phyloP scores from a whole-genome alignment of 805 yeast genomes.

The Candida maesae region DNA sequence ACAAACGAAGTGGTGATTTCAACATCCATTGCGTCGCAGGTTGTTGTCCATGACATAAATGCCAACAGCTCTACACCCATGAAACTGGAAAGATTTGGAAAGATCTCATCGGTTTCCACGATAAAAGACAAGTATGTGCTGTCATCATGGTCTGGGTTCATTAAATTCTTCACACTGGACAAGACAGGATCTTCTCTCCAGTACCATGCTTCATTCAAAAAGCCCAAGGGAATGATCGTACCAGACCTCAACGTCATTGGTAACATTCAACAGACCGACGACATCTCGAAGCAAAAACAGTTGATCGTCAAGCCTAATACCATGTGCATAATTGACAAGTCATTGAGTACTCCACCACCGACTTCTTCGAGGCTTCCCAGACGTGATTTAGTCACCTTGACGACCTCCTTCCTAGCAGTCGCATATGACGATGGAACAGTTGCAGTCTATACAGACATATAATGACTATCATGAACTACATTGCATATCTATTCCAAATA shows the following conservation, averaged over 20 bases:
- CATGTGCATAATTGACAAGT: slow-evolving; percentile 18
- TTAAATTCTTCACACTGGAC: slow-evolving; percentile 31
- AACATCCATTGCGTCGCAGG: slow-evolving; percentile 46
- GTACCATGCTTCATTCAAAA: slow-evolving; percentile 22
- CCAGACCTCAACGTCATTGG: slow-evolving; percentile 27
- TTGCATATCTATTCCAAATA: no score
- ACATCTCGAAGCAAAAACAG: slow-evolving; percentile 23
- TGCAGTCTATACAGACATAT: slow-evolving; percentile 31
- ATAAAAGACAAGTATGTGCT: slow-evolving; percentile 27
- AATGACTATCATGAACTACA: neutral
- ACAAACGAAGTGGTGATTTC: slow-evolving; percentile 30
- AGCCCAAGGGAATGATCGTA: slow-evolving; percentile 24
- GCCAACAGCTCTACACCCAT: slow-evolving; percentile 1
- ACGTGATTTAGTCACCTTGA: slow-evolving; percentile 22
- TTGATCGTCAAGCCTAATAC: slow-evolving; percentile 28
- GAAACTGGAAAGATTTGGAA: slow-evolving; percentile 32
- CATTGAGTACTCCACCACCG: neutral
- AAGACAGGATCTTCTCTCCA: slow-evolving; percentile 14
- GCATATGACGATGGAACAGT: slow-evolving; percentile 58
- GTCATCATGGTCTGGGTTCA: slow-evolving; percentile 52
- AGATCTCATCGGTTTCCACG: slow-evolving; percentile 30
- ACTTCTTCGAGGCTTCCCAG: slow-evolving; percentile 10
- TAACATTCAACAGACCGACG: slow-evolving; percentile 25
- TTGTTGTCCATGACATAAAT: slow-evolving; percentile 30
- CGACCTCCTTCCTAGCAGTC: slow-evolving; percentile 35